Conservation (phyloP, 345 rosid genomes). For the Pugionium dolabratum region DNA sequence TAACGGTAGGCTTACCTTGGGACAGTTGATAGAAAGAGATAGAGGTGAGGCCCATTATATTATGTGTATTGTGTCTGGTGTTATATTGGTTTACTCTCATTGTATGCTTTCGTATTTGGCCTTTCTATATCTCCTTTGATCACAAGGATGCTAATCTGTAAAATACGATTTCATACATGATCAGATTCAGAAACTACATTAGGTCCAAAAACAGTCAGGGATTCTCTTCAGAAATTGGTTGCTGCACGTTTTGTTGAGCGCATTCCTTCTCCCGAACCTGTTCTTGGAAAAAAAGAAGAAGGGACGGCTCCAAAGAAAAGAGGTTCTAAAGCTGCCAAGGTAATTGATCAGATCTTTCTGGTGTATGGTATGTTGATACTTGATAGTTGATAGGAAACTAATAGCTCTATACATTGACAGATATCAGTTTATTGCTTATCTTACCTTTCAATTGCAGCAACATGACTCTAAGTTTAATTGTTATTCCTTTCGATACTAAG, state of each 20-base stretch:
- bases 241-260: constrained; percentile 71
- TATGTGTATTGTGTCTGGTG: not conserved
- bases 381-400: not conserved
- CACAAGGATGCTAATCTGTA: constrained; percentile 6
- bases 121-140: constrained; percentile 17
- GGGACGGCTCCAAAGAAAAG: constrained; percentile 52
- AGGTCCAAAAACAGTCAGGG: constrained; percentile 48
- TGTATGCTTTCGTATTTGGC: constrained; percentile 1
- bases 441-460: constrained; percentile 6
- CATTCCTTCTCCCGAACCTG: constrained; percentile 76
- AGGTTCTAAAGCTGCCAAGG: constrained; percentile 71
- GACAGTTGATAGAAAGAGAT: constrained; percentile 67
- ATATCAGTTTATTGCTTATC: constrained; percentile 6
- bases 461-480: not conserved
- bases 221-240: constrained; percentile 53
- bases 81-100: constrained; percentile 1
- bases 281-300: constrained; percentile 56
- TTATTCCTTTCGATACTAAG: constrained; percentile 2
- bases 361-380: not conserved
- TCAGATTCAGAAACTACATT: constrained; percentile 41
- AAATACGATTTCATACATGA: constrained; percentile 8
- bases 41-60: constrained; percentile 47
- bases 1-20: constrained; percentile 81
- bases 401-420: not conserved
- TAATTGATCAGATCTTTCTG: constrained; percentile 37